Conservation (phyloP, 2,329 filamentous ascomycete species). For the Stachybotrys echinatus region DNA sequence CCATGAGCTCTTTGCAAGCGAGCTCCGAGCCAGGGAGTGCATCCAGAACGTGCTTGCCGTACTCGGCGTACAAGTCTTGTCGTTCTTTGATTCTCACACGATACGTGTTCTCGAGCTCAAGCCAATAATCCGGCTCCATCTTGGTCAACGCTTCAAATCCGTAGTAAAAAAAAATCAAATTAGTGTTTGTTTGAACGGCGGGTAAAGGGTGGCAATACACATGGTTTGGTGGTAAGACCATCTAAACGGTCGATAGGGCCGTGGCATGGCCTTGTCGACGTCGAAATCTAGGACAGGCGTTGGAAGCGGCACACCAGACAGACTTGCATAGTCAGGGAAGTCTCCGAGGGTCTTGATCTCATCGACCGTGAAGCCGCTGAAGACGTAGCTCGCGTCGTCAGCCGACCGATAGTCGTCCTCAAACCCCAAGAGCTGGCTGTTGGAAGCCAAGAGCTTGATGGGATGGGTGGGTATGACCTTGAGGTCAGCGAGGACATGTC, state of each 20-base stretch:
- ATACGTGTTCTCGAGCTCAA: constrained; percentile 80
- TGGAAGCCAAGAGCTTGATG: not conserved
- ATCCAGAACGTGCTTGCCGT: constrained; percentile 61
- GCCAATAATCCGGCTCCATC: constrained; percentile 78
- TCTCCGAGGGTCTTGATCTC: constrained; percentile 67
- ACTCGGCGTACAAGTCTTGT: constrained; percentile 54
- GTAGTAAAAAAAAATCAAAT: not conserved
- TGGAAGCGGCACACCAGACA: constrained; percentile 72
- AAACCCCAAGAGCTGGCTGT: constrained; percentile 16
- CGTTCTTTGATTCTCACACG: constrained; percentile 62
- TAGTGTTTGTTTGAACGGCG: constrained; percentile 21
- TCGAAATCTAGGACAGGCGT: constrained; percentile 59
- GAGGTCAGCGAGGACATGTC: constrained; percentile 8
- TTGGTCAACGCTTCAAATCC: constrained; percentile 61
- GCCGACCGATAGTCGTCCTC: constrained; percentile 28
- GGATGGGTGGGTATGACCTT: not conserved
- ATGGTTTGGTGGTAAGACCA: constrained; percentile 90
- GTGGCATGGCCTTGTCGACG: constrained; percentile 60
- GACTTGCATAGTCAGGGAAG: constrained; percentile 71
- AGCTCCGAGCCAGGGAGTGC: constrained; percentile 70
- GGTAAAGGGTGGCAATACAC: constrained; percentile 49
- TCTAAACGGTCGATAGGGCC: constrained; percentile 76
- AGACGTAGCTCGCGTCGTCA: constrained; percentile 42
- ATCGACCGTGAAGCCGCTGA: constrained; percentile 63
- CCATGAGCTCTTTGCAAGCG: constrained; percentile 81